A percentile compares a stretch with the other conserved stretches of the same genome.
phyloP scores from a whole-genome alignment of 805 yeast species.

The Cyberlindnera euphorbiiphila region DNA sequence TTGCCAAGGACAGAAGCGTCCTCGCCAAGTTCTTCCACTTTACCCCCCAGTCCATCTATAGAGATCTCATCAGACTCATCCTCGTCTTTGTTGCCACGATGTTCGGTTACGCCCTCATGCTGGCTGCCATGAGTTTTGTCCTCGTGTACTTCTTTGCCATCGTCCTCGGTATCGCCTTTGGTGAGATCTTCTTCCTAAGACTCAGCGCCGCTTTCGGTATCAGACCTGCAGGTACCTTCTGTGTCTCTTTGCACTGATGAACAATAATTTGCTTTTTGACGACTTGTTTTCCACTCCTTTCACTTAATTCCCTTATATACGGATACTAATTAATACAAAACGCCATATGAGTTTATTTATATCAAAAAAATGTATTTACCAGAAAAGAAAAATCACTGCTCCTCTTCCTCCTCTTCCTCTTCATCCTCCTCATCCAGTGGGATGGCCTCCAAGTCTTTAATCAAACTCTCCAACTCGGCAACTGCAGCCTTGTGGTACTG shows the following conservation, averaged over 20 bases:
- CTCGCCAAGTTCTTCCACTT: constrained; percentile 34
- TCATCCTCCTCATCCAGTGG: constrained; percentile 43
- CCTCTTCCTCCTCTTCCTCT: constrained; percentile 31
- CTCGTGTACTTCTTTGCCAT: constrained; percentile 70
- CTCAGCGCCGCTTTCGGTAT: constrained; percentile 38
- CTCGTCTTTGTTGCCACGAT: constrained; percentile 60
- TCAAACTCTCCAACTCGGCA: constrained; percentile 41
- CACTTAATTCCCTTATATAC: no score
- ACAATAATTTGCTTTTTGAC: no score
- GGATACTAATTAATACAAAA: neutral
- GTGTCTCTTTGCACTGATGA: constrained; percentile 22
- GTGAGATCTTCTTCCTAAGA: constrained; percentile 67
- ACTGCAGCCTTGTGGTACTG: constrained; percentile 56
- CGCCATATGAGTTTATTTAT: neutral
- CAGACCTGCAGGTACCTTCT: constrained; percentile 25
- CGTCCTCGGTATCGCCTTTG: constrained; percentile 63
- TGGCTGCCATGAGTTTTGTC: constrained; percentile 72
- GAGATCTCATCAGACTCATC: constrained; percentile 54
- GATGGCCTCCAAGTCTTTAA: constrained; percentile 41
- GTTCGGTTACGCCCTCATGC: constrained; percentile 70
- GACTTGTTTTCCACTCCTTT: no score
- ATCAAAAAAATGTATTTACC: constrained; percentile 3
- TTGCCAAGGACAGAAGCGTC: no score
- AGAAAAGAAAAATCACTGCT: constrained; percentile 7
- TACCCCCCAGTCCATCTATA: constrained; percentile 33